These are phyloP conservation scores for Hemerocallis citrina DNA, from an alignment of 106 monocot genomes.

Conservation along the genomic window DNA sequence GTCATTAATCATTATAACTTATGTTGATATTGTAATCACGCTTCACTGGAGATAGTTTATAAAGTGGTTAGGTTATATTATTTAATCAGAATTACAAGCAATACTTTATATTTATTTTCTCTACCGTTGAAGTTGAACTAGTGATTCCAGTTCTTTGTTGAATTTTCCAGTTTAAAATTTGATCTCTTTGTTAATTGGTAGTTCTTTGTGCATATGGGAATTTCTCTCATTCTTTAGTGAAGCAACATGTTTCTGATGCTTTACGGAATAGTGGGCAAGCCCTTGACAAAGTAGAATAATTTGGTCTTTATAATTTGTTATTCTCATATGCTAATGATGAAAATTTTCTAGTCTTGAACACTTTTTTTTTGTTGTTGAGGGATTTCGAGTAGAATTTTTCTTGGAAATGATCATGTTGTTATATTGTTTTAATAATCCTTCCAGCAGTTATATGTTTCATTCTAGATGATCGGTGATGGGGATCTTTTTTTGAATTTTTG, in stretches of 20 bases:
- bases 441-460: background rate
- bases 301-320: background rate
- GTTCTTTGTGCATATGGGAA: background rate
- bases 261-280: background rate
- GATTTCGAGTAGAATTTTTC: no score
- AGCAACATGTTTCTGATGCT: background rate
- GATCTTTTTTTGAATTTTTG: background rate
- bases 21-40: no score
- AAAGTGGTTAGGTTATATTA: background rate
- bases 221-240: background rate
- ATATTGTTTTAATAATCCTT: background rate
- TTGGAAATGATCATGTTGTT: background rate
- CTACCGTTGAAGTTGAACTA: background rate
- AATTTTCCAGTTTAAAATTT: background rate
- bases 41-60: no score
- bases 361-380: no score
- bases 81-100: background rate
- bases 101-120: background rate
- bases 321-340: background rate
- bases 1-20: no score
- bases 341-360: background rate
- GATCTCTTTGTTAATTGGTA: background rate
- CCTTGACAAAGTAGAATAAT: slow-evolving; percentile 2
- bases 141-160: background rate
- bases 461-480: background rate